Evolutionary conservation across 495 filamentous ascomycete genomes (phyloP), one percentile per base, ranked within the genome.

Genomic region (Tuber brumale): DNA sequence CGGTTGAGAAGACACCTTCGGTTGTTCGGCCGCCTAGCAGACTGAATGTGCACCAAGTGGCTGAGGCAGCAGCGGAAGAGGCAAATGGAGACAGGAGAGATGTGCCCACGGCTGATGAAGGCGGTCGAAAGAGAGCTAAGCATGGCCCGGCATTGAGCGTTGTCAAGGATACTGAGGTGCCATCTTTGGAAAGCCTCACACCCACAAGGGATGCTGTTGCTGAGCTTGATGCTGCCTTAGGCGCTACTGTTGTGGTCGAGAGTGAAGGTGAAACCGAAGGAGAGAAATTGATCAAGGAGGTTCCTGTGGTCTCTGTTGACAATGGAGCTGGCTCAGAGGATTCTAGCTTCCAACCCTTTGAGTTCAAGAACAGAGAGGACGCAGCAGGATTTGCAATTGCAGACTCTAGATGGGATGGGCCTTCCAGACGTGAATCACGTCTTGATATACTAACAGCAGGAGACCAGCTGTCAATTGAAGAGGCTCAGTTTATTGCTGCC

Each of bases 1-100:
- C 89, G 69, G 84, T 87, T 35, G 92, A 91, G 7, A 97, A 93
- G 84, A 92, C 92, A 42, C 87, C 97, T 75, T 93, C 94, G 3
- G 95, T 97, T 72, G 85, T 94, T 21, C 87, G 87, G 27, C 93
- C 94, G 18, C 87, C 91, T 75, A 88, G 84, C 69, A 73, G 74
- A 71, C 39, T 74, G 12, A 57, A 76, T 21, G 46, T 69, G 14
- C 79, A 81, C 45, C 37, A 73, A 44, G 27, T 18, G 57, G 46
- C 70, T n/a, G 78, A 81, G 72, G 76, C 45, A 42, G 69, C 70
- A 51, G 23, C 35, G 39, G 79, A 81, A 31, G 77, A 72, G 46
- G n/a, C 27, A 35, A 21, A 72, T 72, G 77, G 77, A 3, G 78
- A 79, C 71, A 77, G 35, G 71, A 76, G 78, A 44, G 80, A 79